Base-by-base conservation (phyloP, 2,329 filamentous ascomycete genomes). In the Paecilomyces variotii region DNA sequence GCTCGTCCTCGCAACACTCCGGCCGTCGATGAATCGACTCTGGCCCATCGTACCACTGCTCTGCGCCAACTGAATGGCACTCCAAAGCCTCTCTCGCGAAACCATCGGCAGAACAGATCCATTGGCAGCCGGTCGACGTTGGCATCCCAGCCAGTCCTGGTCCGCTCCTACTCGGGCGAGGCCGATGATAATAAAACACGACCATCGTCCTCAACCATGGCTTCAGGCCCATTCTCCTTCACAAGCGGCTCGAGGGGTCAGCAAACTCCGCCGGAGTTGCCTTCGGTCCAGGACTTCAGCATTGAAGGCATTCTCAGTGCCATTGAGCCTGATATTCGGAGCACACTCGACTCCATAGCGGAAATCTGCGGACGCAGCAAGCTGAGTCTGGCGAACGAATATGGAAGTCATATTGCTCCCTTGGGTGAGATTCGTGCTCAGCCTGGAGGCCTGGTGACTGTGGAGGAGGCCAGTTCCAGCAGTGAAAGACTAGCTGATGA, bases 361-460 rank as follows among this genome's bases (percentile, higher is more conserved):
- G 82, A 85, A 64, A 85, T 87, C 60, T 84, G 82, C 63, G 84
- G 84, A 2, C 77, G 82, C 60, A 86, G 82, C 69, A 80, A 80
- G 63, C 73, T 85, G 66, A 85, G 83, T 64, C 72, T 87, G 60
- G 83, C 84, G 9, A 83, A 86, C 65, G 83, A 86, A 67, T 84
- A 87, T 67, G 80, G 79, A 34, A 82, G 83, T 51, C 84, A 87
- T 68, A 78, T 85, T 35, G 84, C 84, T 25, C 84, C 84, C 0
- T 74, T 84, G 57, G 83, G 83, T 45, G 83, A 85, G 67, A 84
- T 86, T 62, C 71, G 72, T 50, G 74, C 72, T 34, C 67, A 71
- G 9, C 57, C 67, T 5, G 63, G 70, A 24, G 69, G 70, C 4
- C 65, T 79, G 4, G 66, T 74, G 50, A 68, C 75, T 1, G 77